phyloP scores from a whole-genome alignment of 1,284 basidiomycete genomes.

The Mycena citricolor region DNA sequence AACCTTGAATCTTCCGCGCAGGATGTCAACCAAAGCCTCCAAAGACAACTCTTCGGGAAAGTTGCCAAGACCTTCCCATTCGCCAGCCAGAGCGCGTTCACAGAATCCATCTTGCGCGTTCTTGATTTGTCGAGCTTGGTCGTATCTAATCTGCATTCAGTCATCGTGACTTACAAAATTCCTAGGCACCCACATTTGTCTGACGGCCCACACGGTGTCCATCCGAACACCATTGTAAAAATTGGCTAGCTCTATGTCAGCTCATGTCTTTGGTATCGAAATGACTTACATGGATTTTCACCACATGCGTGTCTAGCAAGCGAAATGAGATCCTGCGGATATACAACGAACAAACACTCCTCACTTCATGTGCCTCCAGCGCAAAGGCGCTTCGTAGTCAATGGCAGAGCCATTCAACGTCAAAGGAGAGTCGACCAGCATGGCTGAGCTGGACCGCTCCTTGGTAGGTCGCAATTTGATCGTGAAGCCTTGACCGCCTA shows the following conservation, averaged over 20 bases:
- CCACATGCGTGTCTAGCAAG: slow-evolving; percentile 58
- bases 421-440: slow-evolving; percentile 58
- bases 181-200: too few species aligned
- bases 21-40: slow-evolving; percentile 74
- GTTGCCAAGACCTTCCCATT: slow-evolving; percentile 56
- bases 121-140: slow-evolving; percentile 74
- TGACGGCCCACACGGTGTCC: slow-evolving; percentile 62
- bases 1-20: slow-evolving; percentile 50
- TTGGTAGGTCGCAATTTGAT: slow-evolving; percentile 61
- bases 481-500: slow-evolving; percentile 63
- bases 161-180: too few species aligned
- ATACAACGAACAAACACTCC: slow-evolving; percentile 18
- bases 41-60: slow-evolving; percentile 62
- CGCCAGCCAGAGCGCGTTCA: slow-evolving; percentile 49
- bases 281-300: slow-evolving; percentile 45
- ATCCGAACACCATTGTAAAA: slow-evolving; percentile 49
- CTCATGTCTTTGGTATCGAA: too few species aligned
- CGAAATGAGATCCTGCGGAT: slow-evolving; percentile 11
- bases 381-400: slow-evolving; percentile 34
- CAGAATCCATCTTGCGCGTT: slow-evolving; percentile 76
- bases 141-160: slow-evolving; percentile 58
- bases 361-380: slow-evolving; percentile 64
- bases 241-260: too few species aligned
- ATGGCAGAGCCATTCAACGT: slow-evolving; percentile 41
- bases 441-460: slow-evolving; percentile 54